Percentiles rank a stretch among this genome's conserved stretches.
Evolutionary conservation across 1,284 basidiomycete species (phyloP).

Genomic region (Marasmius fiardii): DNA sequence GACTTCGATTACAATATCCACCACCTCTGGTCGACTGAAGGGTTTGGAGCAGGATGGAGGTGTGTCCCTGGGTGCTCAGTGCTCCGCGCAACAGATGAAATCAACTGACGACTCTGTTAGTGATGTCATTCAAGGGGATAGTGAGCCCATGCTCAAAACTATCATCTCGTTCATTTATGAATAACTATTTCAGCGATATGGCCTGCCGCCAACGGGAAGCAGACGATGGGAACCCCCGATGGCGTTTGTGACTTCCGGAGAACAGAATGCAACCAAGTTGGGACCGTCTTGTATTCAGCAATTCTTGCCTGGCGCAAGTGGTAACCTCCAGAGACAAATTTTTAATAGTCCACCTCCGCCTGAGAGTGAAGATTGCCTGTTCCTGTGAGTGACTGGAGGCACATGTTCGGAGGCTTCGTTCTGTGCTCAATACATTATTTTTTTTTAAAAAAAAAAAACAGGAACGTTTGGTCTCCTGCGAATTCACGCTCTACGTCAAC

Average conservation of each 20-base stretch:
- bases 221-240: constrained; percentile 16
- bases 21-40: neutral
- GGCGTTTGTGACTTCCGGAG: constrained; percentile 5
- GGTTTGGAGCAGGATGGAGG: constrained; percentile 7
- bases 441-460: too few relatives aligned
- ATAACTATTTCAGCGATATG: too few relatives aligned
- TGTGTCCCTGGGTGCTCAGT: neutral
- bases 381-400: constrained; percentile 13
- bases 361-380: constrained; percentile 17
- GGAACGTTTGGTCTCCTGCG: constrained; percentile 10
- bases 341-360: constrained; percentile 16
- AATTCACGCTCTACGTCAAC: neutral
- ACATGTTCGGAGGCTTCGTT: neutral
- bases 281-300: constrained; percentile 17
- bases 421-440: neutral
- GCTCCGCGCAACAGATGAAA: neutral
- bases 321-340: neutral
- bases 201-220: neutral
- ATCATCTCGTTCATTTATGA: too few relatives aligned
- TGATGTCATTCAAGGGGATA: too few relatives aligned
- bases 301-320: constrained; percentile 11
- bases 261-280: constrained; percentile 10
- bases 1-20: neutral
- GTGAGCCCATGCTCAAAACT: too few relatives aligned
- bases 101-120: neutral